Percentiles rank a stretch among this genome's conserved stretches.
Evolutionary conservation across 2,329 filamentous ascomycete species (phyloP).

Genomic region (Colletotrichum zoysiae): DNA sequence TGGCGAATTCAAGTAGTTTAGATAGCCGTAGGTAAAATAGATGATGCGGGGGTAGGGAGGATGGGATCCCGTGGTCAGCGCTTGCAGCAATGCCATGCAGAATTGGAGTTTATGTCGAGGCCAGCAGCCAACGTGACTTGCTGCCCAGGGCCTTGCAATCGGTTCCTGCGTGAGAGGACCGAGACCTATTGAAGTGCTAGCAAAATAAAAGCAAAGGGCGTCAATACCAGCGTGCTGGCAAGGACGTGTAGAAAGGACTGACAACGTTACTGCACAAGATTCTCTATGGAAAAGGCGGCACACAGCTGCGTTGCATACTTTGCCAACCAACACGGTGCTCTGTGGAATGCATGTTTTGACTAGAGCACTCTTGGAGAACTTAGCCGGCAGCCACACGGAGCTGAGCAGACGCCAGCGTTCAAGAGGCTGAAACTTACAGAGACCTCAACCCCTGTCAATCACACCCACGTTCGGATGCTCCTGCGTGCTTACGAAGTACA

Average conservation of each 20-base stretch:
- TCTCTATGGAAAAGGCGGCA: background rate
- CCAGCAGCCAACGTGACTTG: slow-evolving; percentile 1
- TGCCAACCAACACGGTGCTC: background rate
- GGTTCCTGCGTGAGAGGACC: background rate
- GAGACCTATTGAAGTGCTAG: background rate
- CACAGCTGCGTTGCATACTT: background rate
- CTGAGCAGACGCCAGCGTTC: slow-evolving; percentile 11
- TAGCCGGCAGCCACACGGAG: slow-evolving; percentile 4
- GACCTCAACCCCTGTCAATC: slow-evolving; percentile 29
- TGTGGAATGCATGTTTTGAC: slow-evolving; percentile 5
- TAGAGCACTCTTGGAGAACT: slow-evolving; percentile 17
- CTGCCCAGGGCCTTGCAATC: slow-evolving; percentile 29
- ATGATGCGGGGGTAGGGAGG: background rate
- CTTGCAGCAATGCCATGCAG: slow-evolving; percentile 21
- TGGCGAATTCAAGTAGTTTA: background rate
- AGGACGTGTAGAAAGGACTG: background rate
- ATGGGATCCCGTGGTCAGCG: slow-evolving; percentile 15
- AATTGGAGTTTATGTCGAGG: slow-evolving; percentile 5
- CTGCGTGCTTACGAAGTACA: background rate
- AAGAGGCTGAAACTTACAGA: slow-evolving; percentile 29
- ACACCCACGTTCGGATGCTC: slow-evolving; percentile 19
- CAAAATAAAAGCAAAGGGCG: background rate
- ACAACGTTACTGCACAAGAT: background rate
- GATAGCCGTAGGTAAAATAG: background rate
- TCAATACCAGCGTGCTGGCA: background rate